Evolutionary conservation across 2,329 filamentous ascomycete species (phyloP).

Genomic region (Sclerotinia nivalis): DNA sequence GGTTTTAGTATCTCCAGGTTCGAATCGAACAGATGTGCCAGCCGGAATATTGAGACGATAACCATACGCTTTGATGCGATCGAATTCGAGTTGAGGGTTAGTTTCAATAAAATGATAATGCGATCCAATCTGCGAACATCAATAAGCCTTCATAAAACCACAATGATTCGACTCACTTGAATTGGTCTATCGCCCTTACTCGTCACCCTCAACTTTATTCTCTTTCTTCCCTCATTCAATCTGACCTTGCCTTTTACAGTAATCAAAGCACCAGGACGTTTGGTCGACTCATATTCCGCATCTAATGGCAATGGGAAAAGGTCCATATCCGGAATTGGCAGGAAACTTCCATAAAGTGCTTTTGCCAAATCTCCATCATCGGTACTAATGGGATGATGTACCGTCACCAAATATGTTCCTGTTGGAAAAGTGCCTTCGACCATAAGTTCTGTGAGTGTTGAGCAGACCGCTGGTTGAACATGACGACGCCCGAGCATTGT

Average conservation of each 20-base stretch:
- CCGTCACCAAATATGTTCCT: conserved; percentile 91
- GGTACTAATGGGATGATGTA: conserved; percentile 83
- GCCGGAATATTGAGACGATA: conserved; percentile 87
- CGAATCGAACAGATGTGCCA: conserved; percentile 89
- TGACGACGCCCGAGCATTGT: conserved; percentile 93
- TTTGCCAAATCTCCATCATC: conserved; percentile 85
- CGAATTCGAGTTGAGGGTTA: conserved; percentile 89
- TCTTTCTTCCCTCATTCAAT: conserved; percentile 72
- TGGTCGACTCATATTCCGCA: conserved; percentile 64
- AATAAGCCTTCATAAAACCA: conserved; percentile 11
- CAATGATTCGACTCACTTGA: conserved; percentile 57
- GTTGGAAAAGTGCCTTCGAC: conserved; percentile 91
- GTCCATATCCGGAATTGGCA: conserved; percentile 71
- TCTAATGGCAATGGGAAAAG: conserved; percentile 67
- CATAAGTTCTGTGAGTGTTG: conserved; percentile 80
- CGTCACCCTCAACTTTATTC: conserved; percentile 74
- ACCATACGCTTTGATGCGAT: conserved; percentile 78
- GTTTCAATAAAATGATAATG: conserved; percentile 96
- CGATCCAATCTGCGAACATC: conserved; percentile 64
- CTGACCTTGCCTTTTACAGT: conserved; percentile 65
- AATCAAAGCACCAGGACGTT: conserved; percentile 76
- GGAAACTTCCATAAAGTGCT: conserved; percentile 87
- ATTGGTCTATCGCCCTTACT: conserved; percentile 88
- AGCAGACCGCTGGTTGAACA: conserved; percentile 78
- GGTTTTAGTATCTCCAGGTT: conserved; percentile 89